Base-by-base conservation (phyloP, 1,284 basidiomycete species). In the Cryptococcus floricola region DNA sequence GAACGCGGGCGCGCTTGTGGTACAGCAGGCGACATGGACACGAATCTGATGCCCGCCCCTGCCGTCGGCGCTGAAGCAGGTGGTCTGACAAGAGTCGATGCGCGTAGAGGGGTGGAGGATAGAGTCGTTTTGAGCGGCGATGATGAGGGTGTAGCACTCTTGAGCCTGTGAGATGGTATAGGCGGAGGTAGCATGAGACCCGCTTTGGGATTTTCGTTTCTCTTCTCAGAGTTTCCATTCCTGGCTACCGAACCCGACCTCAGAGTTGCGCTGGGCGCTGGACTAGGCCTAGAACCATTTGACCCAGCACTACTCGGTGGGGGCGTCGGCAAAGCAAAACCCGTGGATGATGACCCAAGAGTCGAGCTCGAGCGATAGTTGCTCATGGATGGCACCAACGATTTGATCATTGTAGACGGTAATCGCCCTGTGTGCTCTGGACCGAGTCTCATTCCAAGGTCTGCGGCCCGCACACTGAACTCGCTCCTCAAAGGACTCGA, bases 151-250 rank as follows among this genome's bases (percentile, higher is more conserved):
- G 39, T 43, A 7, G 19, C 16, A 23, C 18, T 13, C 18, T 9
- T n/a, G 16, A 38, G 13, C n/a, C 38, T n/a, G 9, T 39, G 25
- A 13, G 43, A 38, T 5, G 66, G 66, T 9, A 69, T 55, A 23
- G 67, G 64, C 7, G 67, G 67, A 25, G 67, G 67, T 4, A 65
- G 57, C 67, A 69, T 69, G 48, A 65, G 39, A 4, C 60, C 63
- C 8, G 54, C 27, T 13, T n/a, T 42, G 3, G 48, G 28, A 10
- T 39, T 19, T 2, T 7, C 39, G 14, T 13, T 10, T 6, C 31
- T 34, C 31, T 34, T 34, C 10, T 1, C 31, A 34, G 31, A 6
- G 6, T 34, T 34, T 8, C 31, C 31, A 10, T 10, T 34, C 31
- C 31, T 34, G 6, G 31, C 10, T 10, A 34, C 31, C 31, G 31